A percentile compares a stretch with the other conserved stretches of the same genome.
Evolutionary conservation across 2,329 filamentous ascomycete genomes (phyloP).

Genomic region (Aspergillus sergii): DNA sequence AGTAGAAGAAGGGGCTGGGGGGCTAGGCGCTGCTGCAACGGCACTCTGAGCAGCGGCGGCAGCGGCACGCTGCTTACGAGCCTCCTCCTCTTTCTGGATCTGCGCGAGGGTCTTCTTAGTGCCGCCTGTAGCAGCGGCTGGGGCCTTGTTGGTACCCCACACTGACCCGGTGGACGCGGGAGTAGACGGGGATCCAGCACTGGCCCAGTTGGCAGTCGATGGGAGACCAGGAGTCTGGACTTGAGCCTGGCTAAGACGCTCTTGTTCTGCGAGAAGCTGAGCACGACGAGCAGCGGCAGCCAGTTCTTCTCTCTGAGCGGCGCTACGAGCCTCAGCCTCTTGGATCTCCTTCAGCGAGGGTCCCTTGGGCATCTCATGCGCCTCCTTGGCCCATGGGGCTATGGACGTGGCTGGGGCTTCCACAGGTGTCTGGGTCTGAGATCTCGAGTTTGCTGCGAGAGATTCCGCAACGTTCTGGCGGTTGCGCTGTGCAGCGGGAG

Average conservation of each 20-base stretch:
- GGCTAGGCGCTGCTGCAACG: slow-evolving; percentile 38
- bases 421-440: slow-evolving; percentile 74
- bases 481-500: slow-evolving; percentile 83
- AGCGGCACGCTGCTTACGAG: slow-evolving; percentile 74
- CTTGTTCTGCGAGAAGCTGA: slow-evolving; percentile 70
- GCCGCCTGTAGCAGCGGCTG: slow-evolving; percentile 40
- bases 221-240: slow-evolving; percentile 77
- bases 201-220: slow-evolving; percentile 86
- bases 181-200: slow-evolving; percentile 68
- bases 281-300: slow-evolving; percentile 77
- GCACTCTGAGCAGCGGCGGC: slow-evolving; percentile 53
- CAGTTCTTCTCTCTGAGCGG: slow-evolving; percentile 82
- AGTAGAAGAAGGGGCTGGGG: slow-evolving; percentile 43
- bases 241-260: slow-evolving; percentile 67
- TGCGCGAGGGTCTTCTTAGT: slow-evolving; percentile 90
- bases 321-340: slow-evolving; percentile 89
- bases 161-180: slow-evolving; percentile 53
- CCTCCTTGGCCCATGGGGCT: slow-evolving; percentile 93
- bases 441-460: slow-evolving; percentile 65
- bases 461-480: slow-evolving; percentile 81
- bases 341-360: slow-evolving; percentile 96
- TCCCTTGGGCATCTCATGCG: slow-evolving; percentile 71
- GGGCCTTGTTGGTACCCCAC: slow-evolving; percentile 54
- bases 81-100: slow-evolving; percentile 95
- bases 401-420: slow-evolving; percentile 72